Evolutionary conservation across 2,329 filamentous ascomycete genomes (phyloP).

Genomic region (Pyricularia pennisetigena): DNA sequence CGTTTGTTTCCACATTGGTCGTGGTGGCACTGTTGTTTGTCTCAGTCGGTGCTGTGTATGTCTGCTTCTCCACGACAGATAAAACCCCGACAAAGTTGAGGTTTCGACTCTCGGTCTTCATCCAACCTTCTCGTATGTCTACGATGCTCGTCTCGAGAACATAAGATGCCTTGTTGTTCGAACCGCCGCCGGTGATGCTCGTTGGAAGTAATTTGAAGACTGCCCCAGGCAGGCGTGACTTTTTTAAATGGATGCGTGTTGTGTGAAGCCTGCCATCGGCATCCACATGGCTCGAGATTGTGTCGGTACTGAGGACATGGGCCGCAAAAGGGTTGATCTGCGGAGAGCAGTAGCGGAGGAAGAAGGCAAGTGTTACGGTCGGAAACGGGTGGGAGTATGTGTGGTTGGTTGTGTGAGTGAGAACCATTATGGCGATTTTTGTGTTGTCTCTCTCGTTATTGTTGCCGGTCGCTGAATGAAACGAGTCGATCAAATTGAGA

Average conservation of each 20-base stretch:
- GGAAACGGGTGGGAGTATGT: constrained; percentile 74
- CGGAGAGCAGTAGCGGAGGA: constrained; percentile 69
- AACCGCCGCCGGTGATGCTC: constrained; percentile 55
- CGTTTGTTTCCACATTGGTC: constrained; percentile 64
- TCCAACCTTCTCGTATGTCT: constrained; percentile 71
- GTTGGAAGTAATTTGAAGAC: constrained; percentile 67
- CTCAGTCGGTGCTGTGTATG: constrained; percentile 40
- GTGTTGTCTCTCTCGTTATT: background rate
- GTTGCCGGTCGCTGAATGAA: background rate
- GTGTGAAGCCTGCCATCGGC: constrained; percentile 65
- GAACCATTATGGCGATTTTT: constrained; percentile 40
- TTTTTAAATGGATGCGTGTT: constrained; percentile 72
- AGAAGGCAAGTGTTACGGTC: constrained; percentile 80
- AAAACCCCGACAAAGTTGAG: constrained; percentile 75
- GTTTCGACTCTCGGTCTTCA: constrained; percentile 73
- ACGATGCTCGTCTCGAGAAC: constrained; percentile 74
- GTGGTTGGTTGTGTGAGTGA: constrained; percentile 57
- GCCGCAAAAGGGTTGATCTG: constrained; percentile 68
- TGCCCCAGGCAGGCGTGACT: constrained; percentile 64
- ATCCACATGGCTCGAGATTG: constrained; percentile 66
- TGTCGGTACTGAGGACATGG: constrained; percentile 77
- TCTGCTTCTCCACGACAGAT: constrained; percentile 67
- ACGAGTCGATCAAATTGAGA: background rate
- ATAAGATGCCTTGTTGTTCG: constrained; percentile 62
- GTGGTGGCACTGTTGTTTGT: constrained; percentile 16